Evolutionary conservation across 108 stramenopile species (phyloP).

Genomic region (Nitzschia sp.): DNA sequence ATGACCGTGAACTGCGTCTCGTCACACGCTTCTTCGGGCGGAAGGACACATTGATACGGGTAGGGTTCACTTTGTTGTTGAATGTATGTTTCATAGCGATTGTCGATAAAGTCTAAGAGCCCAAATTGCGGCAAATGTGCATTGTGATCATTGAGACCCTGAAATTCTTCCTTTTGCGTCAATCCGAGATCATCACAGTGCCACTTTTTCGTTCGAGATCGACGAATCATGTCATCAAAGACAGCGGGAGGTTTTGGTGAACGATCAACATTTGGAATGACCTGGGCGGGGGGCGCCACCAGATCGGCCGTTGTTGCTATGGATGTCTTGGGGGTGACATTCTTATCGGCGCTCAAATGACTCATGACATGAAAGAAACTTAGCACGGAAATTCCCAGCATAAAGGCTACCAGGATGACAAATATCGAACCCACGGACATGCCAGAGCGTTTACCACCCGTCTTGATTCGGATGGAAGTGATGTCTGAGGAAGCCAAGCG

Average conservation of each 20-base stretch:
- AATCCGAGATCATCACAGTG: conserved; percentile 1
- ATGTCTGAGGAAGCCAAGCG: neutral
- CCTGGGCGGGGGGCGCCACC: neutral
- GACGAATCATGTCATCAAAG: conserved; percentile 8
- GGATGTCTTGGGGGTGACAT: neutral
- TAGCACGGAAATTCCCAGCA: neutral
- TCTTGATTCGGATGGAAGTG: neutral
- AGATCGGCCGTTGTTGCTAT: neutral
- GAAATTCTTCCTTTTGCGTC: neutral
- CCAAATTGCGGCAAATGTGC: conserved; percentile 40
- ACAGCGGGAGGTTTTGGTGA: neutral
- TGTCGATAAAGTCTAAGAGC: conserved; percentile 35
- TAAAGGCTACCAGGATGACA: neutral
- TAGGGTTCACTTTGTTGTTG: neutral
- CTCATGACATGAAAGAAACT: conserved; percentile 3
- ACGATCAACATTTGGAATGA: too few relatives aligned
- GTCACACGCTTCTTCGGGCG: conserved; percentile 53
- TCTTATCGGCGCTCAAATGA: neutral
- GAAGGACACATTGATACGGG: conserved; percentile 48
- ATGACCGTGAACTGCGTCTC: conserved; percentile 58
- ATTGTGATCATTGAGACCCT: conserved; percentile 9
- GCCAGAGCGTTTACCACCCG: neutral
- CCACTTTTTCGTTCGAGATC: neutral
- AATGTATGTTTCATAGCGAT: conserved; percentile 13
- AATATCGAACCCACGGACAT: neutral